Conservation (phyloP, 805 yeast genomes). For the Nakazawaea molendinolei region DNA sequence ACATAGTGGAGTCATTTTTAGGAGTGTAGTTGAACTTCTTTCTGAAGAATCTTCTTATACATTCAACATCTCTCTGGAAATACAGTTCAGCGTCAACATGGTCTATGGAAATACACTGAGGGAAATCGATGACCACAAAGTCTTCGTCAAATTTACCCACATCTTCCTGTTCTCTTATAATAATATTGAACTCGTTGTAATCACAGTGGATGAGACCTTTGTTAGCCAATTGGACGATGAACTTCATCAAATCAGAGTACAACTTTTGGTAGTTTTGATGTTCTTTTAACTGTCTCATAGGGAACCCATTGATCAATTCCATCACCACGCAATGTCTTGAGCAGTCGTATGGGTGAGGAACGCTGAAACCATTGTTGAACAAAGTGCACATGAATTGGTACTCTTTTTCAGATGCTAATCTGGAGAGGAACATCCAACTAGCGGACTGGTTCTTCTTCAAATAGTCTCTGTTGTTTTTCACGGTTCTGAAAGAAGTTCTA, state of each 20-base stretch:
- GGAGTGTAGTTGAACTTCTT: constrained; percentile 75
- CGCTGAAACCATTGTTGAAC: constrained; percentile 68
- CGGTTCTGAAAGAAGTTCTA: constrained; percentile 86
- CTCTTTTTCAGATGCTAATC: constrained; percentile 89
- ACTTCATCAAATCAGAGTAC: constrained; percentile 81
- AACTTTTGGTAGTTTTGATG: constrained; percentile 65
- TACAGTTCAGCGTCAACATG: constrained; percentile 85
- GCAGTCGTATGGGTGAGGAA: constrained; percentile 84
- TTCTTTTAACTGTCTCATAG: constrained; percentile 76
- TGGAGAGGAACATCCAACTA: constrained; percentile 89
- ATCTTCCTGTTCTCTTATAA: constrained; percentile 61
- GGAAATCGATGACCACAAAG: constrained; percentile 93
- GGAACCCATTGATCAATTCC: constrained; percentile 86
- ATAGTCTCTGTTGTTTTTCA: constrained; percentile 91
- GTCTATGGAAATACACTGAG: constrained; percentile 92
- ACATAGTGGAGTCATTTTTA: constrained; percentile 56
- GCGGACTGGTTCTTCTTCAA: constrained; percentile 63
- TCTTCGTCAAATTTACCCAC: constrained; percentile 47
- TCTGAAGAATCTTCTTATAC: constrained; percentile 77
- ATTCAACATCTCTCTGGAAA: constrained; percentile 89
- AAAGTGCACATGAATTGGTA: constrained; percentile 79
- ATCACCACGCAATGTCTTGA: constrained; percentile 89
- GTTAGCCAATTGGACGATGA: constrained; percentile 76
- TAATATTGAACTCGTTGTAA: constrained; percentile 93
- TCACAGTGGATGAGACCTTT: constrained; percentile 96